Conservation (phyloP, 768 basidiomycete species). For the Leucocoprinus birnbaumii region DNA sequence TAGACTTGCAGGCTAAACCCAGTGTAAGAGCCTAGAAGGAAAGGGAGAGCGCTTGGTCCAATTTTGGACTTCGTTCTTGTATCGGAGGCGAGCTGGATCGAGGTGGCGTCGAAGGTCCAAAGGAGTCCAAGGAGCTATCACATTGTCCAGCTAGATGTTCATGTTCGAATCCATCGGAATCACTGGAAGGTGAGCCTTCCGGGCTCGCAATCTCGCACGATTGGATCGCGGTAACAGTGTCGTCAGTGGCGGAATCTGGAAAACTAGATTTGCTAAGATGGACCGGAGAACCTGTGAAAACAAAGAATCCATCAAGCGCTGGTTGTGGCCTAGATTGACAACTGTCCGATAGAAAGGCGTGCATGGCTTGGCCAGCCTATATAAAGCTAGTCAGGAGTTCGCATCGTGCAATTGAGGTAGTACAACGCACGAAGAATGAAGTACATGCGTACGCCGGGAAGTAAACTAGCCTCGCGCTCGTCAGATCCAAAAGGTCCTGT, state of each 20-base stretch:
- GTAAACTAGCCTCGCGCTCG: conserved; percentile 24
- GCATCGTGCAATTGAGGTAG: background rate
- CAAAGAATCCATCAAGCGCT: conserved; percentile 19
- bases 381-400: background rate
- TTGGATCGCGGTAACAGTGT: background rate
- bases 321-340: conserved; percentile 15
- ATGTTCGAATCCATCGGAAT: background rate
- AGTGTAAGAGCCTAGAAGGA: no score
- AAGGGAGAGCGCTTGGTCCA: no score
- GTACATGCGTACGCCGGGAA: conserved; percentile 30
- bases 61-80: no score
- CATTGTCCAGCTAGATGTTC: background rate
- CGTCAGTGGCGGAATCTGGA: no score
- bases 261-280: no score
- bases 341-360: conserved; percentile 17
- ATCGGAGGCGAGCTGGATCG: background rate
- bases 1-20: no score
- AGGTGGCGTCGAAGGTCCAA: conserved; percentile 17
- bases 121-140: conserved; percentile 17
- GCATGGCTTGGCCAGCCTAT: conserved; percentile 25
- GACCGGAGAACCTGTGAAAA: no score
- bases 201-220: no score
- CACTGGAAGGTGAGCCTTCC: background rate
- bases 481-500: conserved; percentile 23
- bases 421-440: conserved; percentile 24